A percentile compares a stretch with the other conserved stretches of the same genome.
These are phyloP conservation scores for Epithele typhae DNA, from an alignment of 768 basidiomycete genomes.

Conservation along the genomic window DNA sequence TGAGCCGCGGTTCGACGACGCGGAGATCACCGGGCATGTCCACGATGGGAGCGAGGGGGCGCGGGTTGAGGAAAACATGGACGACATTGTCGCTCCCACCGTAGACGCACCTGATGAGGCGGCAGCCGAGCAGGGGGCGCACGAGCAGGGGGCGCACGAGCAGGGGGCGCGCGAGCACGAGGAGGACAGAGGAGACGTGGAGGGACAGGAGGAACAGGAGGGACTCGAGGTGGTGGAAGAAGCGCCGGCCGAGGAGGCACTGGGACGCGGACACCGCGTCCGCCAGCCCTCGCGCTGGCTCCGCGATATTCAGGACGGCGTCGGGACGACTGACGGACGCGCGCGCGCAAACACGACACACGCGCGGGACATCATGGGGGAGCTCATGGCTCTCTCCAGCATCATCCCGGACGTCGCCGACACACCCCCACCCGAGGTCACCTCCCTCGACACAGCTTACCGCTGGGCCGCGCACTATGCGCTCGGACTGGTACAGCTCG, in stretches of 20 bases:
- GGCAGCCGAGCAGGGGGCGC: too few relatives aligned
- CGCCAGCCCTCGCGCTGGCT: constrained; percentile 3
- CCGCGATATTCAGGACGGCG: background rate
- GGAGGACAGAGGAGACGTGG: too few relatives aligned
- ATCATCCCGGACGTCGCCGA: too few relatives aligned
- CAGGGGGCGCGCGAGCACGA: too few relatives aligned
- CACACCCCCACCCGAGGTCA: too few relatives aligned
- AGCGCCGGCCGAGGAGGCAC: background rate
- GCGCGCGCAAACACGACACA: too few relatives aligned
- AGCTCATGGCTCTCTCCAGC: background rate
- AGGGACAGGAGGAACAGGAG: background rate
- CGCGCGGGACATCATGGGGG: constrained; percentile 2
- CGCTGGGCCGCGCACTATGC: too few relatives aligned
- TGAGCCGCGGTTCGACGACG: background rate
- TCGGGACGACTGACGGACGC: background rate
- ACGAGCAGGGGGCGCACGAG: constrained; percentile 4
- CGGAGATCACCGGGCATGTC: too few relatives aligned
- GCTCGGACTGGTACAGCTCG: too few relatives aligned
- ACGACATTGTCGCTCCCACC: too few relatives aligned
- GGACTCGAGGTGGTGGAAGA: background rate
- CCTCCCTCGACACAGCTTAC: too few relatives aligned
- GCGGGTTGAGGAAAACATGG: background rate
- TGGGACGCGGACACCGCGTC: background rate
- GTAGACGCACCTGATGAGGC: too few relatives aligned
- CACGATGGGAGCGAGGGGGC: constrained; percentile 18